Percentiles rank a stretch among this genome's conserved stretches.
phyloP scores from a whole-genome alignment of 2,329 filamentous ascomycete genomes.

The Stachybotrys echinatus region DNA sequence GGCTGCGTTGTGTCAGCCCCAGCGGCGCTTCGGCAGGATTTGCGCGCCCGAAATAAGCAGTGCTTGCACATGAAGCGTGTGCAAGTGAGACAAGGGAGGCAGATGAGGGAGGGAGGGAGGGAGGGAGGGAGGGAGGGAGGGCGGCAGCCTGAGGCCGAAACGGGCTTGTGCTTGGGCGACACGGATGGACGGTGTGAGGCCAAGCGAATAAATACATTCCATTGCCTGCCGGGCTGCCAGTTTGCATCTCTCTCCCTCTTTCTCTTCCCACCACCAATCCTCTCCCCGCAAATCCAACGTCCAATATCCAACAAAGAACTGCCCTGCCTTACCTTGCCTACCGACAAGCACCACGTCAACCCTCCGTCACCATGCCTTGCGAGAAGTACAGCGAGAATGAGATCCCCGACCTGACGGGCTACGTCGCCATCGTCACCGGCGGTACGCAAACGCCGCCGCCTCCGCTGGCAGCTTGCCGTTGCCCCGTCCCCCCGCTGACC shows the following conservation, averaged over 20 bases:
- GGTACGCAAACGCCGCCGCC: slow-evolving; percentile 5
- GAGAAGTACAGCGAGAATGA: slow-evolving; percentile 8
- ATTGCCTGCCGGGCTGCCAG: background rate
- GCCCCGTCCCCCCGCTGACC: background rate
- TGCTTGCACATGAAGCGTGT: background rate
- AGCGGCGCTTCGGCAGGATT: too few species aligned
- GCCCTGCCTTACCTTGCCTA: too few species aligned
- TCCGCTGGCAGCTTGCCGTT: background rate
- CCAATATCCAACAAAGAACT: too few species aligned
- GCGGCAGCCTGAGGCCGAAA: background rate
- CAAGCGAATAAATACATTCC: background rate
- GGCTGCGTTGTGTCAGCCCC: too few species aligned
- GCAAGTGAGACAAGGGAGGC: background rate
- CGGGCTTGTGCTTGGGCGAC: background rate
- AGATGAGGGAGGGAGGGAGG: background rate
- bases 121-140: background rate
- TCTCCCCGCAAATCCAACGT: background rate
- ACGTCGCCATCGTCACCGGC: slow-evolving; percentile 15
- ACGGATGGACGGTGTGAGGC: background rate
- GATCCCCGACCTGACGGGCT: slow-evolving; percentile 13
- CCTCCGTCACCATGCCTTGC: background rate
- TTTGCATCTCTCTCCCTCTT: background rate
- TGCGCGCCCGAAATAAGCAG: background rate
- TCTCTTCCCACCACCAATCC: background rate
- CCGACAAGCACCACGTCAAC: background rate